A percentile compares a stretch with the other conserved stretches of the same genome.
These are phyloP conservation scores for Adansonia gregorii DNA, from an alignment of 441 rosid genomes.

Conservation along the genomic window DNA sequence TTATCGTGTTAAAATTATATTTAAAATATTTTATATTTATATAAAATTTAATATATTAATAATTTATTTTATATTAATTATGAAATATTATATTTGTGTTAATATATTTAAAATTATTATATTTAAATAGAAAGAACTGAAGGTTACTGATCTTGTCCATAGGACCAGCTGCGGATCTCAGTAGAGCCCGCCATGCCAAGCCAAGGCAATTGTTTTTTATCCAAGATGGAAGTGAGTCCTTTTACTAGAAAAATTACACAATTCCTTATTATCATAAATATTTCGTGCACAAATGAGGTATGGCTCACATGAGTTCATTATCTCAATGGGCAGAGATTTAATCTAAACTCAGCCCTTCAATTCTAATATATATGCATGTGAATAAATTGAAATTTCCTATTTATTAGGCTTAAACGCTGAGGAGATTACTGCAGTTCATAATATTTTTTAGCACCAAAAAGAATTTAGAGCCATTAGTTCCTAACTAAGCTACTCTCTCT, in stretches of 20 bases:
- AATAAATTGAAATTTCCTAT: neutral
- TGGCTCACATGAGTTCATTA: conserved; percentile 23
- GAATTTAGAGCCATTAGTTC: neutral
- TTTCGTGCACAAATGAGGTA: conserved; percentile 11
- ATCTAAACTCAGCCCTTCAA: neutral
- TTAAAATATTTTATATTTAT: too few species aligned
- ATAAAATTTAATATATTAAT: too few species aligned
- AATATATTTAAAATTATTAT: too few species aligned
- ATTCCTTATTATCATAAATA: neutral
- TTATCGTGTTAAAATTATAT: too few species aligned
- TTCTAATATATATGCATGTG: neutral
- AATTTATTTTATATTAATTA: too few species aligned
- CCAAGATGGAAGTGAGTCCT: conserved; percentile 18
- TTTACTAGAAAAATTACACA: neutral
- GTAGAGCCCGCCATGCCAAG: neutral
- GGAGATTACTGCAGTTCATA: neutral
- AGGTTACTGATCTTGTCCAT: neutral
- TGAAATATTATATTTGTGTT: too few species aligned
- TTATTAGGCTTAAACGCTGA: conserved; percentile 3
- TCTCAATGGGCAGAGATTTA: conserved; percentile 13
- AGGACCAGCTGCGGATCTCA: neutral
- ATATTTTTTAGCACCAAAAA: neutral
- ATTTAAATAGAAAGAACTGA: neutral
- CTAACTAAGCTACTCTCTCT: neutral
- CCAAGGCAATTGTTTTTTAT: neutral